A percentile compares a stretch with the other conserved stretches of the same genome.
Conservation (phyloP, 192 early-diverging fungal genomes). For the Paraglomus brasilianum region DNA sequence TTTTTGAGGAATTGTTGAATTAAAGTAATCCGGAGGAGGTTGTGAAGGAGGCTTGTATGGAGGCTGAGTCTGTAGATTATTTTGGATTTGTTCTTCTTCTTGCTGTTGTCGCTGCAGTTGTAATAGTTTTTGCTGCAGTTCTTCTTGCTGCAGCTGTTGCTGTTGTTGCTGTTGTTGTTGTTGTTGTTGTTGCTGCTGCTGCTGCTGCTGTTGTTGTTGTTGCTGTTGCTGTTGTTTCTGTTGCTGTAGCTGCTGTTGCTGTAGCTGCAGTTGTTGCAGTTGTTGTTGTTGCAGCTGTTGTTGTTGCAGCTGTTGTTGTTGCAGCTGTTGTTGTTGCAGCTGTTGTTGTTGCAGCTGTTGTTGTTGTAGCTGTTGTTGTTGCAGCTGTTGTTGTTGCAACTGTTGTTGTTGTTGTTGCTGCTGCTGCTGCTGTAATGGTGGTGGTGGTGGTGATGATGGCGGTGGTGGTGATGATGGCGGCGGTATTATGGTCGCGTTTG, state of each 20-base stretch:
- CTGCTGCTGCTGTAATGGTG: neutral
- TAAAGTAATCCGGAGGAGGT: neutral
- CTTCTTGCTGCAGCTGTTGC: neutral
- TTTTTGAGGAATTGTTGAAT: neutral
- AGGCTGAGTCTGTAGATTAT: neutral
- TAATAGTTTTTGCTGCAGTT: constrained; percentile 22
- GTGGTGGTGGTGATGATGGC: neutral
- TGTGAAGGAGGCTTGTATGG: neutral
- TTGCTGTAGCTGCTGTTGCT: neutral
- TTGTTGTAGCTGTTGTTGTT: constrained; percentile 25
- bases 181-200: neutral
- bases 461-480: constrained; percentile 8
- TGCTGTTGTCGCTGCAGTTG: constrained; percentile 17
- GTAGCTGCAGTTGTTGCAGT: constrained; percentile 9
- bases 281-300: neutral
- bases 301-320: neutral
- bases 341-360: neutral
- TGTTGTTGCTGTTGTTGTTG: neutral
- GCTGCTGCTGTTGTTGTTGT: neutral
- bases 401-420: constrained; percentile 35
- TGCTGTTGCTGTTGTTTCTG: neutral
- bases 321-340: neutral
- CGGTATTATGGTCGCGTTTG: constrained; percentile 16
- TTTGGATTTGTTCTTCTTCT: neutral
- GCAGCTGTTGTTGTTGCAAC: constrained; percentile 25